Percentiles rank a stretch among this genome's conserved stretches.
phyloP scores from a whole-genome alignment of 345 rosid genomes.

The Gossypium arboreum region DNA sequence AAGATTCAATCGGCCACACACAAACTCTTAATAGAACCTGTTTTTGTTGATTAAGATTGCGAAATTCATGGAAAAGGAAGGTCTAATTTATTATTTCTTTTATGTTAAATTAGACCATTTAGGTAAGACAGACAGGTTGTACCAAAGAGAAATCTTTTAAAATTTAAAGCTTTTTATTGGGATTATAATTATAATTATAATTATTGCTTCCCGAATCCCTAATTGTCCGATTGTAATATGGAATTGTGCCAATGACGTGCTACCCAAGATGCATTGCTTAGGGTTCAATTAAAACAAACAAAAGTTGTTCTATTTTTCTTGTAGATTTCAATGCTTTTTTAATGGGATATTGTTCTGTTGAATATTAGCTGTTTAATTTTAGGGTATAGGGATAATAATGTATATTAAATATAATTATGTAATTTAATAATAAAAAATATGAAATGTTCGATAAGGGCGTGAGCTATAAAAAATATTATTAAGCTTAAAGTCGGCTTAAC shows the following conservation, averaged over 20 bases:
- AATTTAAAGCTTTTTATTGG: neutral
- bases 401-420: too few species aligned
- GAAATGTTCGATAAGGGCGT: too few species aligned
- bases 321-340: neutral
- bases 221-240: neutral
- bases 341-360: neutral
- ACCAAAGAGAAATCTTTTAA: neutral
- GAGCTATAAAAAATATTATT: too few species aligned
- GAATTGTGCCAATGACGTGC: slow-evolving; percentile 8
- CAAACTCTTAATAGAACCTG: neutral
- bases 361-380: slow-evolving; percentile 35
- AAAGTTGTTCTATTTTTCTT: neutral
- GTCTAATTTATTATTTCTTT: neutral
- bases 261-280: neutral
- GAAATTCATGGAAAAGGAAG: neutral
- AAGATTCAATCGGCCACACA: neutral
- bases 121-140: neutral
- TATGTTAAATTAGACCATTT: neutral
- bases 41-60: neutral
- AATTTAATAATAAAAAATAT: too few species aligned
- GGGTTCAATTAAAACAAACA: neutral
- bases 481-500: too few species aligned
- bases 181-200: too few species aligned
- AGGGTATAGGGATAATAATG: too few species aligned
- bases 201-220: neutral